Percentiles rank a stretch among this genome's conserved stretches.
Evolutionary conservation across 176 grass and related monocot genomes (phyloP).

Genomic region (Lolium multiflorum): DNA sequence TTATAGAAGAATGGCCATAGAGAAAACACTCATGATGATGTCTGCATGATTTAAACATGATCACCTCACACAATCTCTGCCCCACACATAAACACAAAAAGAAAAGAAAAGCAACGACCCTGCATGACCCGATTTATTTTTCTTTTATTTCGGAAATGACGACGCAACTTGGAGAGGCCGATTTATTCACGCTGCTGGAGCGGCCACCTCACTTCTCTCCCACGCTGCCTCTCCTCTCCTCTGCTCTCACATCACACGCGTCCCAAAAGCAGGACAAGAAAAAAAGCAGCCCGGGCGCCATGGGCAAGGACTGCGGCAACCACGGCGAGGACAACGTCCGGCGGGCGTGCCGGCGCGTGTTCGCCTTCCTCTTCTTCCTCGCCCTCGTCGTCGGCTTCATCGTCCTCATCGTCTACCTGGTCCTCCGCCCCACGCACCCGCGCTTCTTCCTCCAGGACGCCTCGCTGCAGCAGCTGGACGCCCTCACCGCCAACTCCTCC

Average conservation of each 20-base stretch:
- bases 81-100: neutral
- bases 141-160: neutral
- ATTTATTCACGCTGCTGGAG: neutral
- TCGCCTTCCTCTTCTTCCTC: neutral
- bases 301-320: slow-evolving; percentile 72
- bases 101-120: neutral
- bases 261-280: neutral
- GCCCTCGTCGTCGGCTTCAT: slow-evolving; percentile 53
- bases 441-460: slow-evolving; percentile 86
- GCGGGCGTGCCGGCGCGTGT: neutral
- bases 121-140: neutral
- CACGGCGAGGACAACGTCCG: slow-evolving; percentile 54
- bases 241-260: slow-evolving; percentile 30
- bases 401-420: slow-evolving; percentile 67
- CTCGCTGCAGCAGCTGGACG: slow-evolving; percentile 46
- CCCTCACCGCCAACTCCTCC: slow-evolving; percentile 45
- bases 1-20: neutral
- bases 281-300: neutral
- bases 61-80: neutral
- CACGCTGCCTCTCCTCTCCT: neutral
- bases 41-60: slow-evolving; percentile 23
- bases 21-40: neutral
- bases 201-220: neutral
- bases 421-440: slow-evolving; percentile 79
- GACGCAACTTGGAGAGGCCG: neutral